Evolutionary conservation across 1,139 yeast genomes (phyloP).

Genomic region (Petasospora rhodanensis): DNA sequence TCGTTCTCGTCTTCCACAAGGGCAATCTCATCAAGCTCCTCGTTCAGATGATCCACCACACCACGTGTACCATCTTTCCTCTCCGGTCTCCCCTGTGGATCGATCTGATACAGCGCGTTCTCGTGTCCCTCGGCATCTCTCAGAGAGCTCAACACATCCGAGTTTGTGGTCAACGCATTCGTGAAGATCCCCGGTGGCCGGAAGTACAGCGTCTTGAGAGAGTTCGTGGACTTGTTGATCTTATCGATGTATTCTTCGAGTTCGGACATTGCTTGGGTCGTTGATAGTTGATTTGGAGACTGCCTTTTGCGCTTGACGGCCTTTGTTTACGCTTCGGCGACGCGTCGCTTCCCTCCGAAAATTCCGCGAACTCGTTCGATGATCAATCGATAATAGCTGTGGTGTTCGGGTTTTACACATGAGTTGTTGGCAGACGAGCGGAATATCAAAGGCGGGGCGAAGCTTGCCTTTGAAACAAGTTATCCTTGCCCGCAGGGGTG

Average conservation of each 20-base stretch:
- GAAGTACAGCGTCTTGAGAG: slow-evolving; percentile 37
- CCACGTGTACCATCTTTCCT: slow-evolving; percentile 24
- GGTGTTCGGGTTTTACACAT: too few relatives aligned
- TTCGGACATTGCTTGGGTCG: slow-evolving; percentile 13
- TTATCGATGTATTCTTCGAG: slow-evolving; percentile 14
- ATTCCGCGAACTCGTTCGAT: too few relatives aligned
- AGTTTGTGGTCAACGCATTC: slow-evolving; percentile 52
- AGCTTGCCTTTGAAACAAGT: too few relatives aligned
- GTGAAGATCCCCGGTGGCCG: slow-evolving; percentile 58
- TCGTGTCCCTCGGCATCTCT: slow-evolving; percentile 59
- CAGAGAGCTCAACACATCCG: slow-evolving; percentile 53
- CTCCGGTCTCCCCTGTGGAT: slow-evolving; percentile 23
- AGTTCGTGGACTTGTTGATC: slow-evolving; percentile 26
- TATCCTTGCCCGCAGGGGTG: too few relatives aligned
- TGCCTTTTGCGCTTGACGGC: slow-evolving; percentile 1
- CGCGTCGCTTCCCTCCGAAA: too few relatives aligned
- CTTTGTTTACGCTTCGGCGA: too few relatives aligned
- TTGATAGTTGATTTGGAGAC: too few relatives aligned
- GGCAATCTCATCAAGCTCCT: slow-evolving; percentile 20
- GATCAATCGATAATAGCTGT: too few relatives aligned
- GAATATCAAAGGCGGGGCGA: too few relatives aligned
- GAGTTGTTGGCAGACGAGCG: too few relatives aligned
- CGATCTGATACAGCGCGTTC: slow-evolving; percentile 43
- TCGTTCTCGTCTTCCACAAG: slow-evolving; percentile 17
- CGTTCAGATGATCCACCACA: slow-evolving; percentile 21